Evolutionary conservation across 2,329 filamentous ascomycete genomes (phyloP).

Genomic region (Aphanocladium album): DNA sequence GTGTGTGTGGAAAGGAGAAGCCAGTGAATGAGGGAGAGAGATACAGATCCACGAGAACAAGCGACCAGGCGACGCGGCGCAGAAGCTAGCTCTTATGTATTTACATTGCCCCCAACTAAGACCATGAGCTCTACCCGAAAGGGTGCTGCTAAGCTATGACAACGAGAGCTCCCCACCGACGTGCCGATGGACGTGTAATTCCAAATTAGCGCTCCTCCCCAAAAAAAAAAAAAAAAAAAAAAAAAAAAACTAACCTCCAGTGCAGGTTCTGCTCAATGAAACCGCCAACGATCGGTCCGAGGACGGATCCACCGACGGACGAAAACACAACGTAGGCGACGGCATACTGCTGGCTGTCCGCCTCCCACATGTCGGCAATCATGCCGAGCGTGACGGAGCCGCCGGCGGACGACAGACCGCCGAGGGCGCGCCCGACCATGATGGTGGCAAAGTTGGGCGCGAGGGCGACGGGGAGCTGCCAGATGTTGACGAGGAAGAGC

Average conservation of each 20-base stretch:
- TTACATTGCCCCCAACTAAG: too few species aligned
- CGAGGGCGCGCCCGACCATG: constrained; percentile 64
- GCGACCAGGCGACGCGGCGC: not conserved
- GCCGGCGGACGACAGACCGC: constrained; percentile 66
- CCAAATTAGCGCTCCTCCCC: not conserved
- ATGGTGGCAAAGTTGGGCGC: constrained; percentile 68
- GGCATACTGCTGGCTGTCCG: constrained; percentile 67
- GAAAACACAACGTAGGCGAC: constrained; percentile 75
- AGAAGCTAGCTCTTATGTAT: not conserved
- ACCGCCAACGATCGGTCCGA: constrained; percentile 74
- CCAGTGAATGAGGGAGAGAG: too few species aligned
- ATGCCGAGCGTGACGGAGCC: constrained; percentile 70
- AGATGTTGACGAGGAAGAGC: constrained; percentile 72
- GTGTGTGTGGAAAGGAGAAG: not conserved
- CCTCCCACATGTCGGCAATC: constrained; percentile 70
- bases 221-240: not conserved
- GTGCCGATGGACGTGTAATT: not conserved
- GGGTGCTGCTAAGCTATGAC: not conserved
- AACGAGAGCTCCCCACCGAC: not conserved
- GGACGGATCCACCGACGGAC: constrained; percentile 69
- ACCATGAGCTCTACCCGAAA: not conserved
- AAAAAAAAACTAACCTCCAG: constrained; percentile 52
- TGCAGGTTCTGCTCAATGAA: constrained; percentile 62
- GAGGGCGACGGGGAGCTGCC: constrained; percentile 65
- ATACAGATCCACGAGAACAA: not conserved